A percentile compares a stretch with the other conserved stretches of the same genome.
Evolutionary conservation across 1,139 yeast species (phyloP).

Genomic region (Yamadazyma sp.): DNA sequence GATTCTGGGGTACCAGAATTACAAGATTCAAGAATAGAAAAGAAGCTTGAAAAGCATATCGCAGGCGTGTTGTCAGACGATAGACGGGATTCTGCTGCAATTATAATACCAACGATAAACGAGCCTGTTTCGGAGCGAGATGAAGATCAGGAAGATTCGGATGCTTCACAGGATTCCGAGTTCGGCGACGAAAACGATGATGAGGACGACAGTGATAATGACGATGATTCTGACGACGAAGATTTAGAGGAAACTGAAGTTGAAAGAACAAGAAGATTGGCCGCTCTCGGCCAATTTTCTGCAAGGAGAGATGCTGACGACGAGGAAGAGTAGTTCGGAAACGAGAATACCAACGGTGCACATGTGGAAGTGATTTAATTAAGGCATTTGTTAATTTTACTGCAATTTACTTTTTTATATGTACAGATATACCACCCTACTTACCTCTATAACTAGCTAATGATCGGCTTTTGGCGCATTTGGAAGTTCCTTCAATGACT

Average conservation of each 20-base stretch:
- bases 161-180: constrained; percentile 49
- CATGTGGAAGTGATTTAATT: too few relatives aligned
- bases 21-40: constrained; percentile 21
- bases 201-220: constrained; percentile 11
- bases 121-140: constrained; percentile 7
- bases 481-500: constrained; percentile 61
- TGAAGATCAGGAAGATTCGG: constrained; percentile 14
- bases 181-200: constrained; percentile 49
- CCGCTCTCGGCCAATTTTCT: constrained; percentile 67
- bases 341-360: neutral
- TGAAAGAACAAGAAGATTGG: constrained; percentile 74
- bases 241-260: constrained; percentile 55
- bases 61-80: constrained; percentile 20
- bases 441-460: constrained; percentile 15
- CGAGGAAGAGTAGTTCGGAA: constrained; percentile 52
- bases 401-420: too few relatives aligned
- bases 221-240: constrained; percentile 24
- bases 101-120: constrained; percentile 11
- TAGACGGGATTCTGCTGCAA: constrained; percentile 7
- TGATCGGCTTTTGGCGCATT: constrained; percentile 47
- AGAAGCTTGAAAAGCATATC: constrained; percentile 29
- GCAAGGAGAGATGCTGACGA: constrained; percentile 47
- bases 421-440: neutral
- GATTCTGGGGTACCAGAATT: constrained; percentile 23
- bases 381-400: too few relatives aligned